phyloP scores from a whole-genome alignment of 2,329 filamentous ascomycete genomes.

The Exserohilum rostratum region DNA sequence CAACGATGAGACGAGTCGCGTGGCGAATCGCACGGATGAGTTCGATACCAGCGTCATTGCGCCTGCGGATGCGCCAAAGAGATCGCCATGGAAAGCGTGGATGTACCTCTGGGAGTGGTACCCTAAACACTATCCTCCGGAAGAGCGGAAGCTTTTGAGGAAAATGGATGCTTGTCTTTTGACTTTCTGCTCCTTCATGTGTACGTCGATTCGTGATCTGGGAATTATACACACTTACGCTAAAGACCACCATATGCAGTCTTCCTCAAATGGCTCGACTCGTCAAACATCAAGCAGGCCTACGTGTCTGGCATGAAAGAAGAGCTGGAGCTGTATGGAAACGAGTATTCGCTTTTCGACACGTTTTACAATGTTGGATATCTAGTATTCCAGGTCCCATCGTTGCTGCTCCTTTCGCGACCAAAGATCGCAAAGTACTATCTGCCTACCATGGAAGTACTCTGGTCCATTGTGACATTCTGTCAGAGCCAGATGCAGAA shows the following conservation, averaged over 20 bases:
- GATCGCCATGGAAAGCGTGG: conserved; percentile 48
- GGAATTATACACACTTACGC: not conserved
- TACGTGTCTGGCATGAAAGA: conserved; percentile 48
- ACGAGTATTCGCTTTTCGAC: conserved; percentile 60
- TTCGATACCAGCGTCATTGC: conserved; percentile 40
- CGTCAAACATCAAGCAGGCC: conserved; percentile 54
- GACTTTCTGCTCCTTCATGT: conserved; percentile 48
- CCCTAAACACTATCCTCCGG: conserved; percentile 42
- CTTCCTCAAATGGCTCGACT: conserved; percentile 49
- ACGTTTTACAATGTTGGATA: conserved; percentile 56
- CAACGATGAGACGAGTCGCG: conserved; percentile 25
- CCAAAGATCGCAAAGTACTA: conserved; percentile 46
- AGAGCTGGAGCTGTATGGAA: conserved; percentile 53
- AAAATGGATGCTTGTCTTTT: conserved; percentile 47
- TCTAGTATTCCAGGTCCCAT: conserved; percentile 49
- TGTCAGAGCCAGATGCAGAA: conserved; percentile 48
- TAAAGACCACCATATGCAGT: conserved; percentile 27
- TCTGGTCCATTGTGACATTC: conserved; percentile 51
- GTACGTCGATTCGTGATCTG: conserved; percentile 22
- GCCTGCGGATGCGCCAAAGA: conserved; percentile 42
- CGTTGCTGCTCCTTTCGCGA: conserved; percentile 47
- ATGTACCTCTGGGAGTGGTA: conserved; percentile 50
- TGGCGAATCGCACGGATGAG: conserved; percentile 27
- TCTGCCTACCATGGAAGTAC: conserved; percentile 49
- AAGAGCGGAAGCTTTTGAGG: conserved; percentile 43